phyloP scores from a whole-genome alignment of 345 rosid genomes.

The Linum trigynum region DNA sequence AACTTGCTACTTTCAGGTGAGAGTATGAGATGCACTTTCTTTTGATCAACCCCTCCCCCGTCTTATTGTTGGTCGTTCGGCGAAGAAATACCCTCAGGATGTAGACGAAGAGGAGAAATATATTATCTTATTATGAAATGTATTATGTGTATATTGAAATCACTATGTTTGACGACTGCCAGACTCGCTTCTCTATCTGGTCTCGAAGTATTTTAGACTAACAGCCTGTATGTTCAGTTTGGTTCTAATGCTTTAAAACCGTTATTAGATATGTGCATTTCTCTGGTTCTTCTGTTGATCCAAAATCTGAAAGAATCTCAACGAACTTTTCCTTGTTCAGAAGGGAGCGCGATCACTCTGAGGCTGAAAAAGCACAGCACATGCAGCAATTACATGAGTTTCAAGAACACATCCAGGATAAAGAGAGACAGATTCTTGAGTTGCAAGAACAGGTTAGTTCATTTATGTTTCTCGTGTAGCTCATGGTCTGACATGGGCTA shows the following conservation, averaged over 20 bases:
- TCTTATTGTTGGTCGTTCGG: background rate
- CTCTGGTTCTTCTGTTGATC: background rate
- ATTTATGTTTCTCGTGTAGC: conserved; percentile 1
- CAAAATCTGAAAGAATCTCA: conserved; percentile 1
- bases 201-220: too few species aligned
- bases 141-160: background rate
- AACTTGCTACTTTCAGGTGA: conserved; percentile 72
- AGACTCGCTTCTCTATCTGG: too few species aligned
- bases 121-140: background rate
- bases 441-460: conserved; percentile 81
- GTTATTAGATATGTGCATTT: background rate
- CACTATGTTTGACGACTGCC: too few species aligned
- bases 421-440: conserved; percentile 73
- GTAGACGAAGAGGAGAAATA: background rate
- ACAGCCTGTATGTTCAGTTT: too few species aligned
- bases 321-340: conserved; percentile 33
- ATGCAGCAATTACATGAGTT: conserved; percentile 69
- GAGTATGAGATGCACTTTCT: conserved; percentile 1
- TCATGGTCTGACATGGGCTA: background rate
- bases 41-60: background rate
- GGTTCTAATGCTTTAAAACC: background rate
- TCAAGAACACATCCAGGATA: conserved; percentile 86
- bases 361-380: conserved; percentile 83
- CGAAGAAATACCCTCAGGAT: background rate
- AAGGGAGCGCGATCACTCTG: conserved; percentile 96